Base-by-base conservation (phyloP, 306 rosid genomes). In the Begonia loranthoides region DNA sequence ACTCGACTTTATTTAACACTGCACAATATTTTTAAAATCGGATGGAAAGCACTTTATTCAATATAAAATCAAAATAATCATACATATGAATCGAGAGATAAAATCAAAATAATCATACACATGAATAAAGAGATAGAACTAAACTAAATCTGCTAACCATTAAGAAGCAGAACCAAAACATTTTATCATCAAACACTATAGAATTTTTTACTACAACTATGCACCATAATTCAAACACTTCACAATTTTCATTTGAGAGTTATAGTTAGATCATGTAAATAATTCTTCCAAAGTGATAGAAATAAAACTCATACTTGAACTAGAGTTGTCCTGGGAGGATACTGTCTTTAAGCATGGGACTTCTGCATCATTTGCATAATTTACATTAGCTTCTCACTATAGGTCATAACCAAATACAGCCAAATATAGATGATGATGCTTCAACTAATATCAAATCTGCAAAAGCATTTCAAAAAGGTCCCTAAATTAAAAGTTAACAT, bases 301-400 rank as follows among this genome's bases (percentile, higher is more conserved):
- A 13, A 21, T 17, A 57, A 50, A 22, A 12, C 5, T 13, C 6
- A 41, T 15, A 70, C 45, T 49, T 76, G 66, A 79, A 88, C 96
- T 49, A 63, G 76, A 41, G 54, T 69, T 63, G 41, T 24, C 69
- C 54, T 3, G 33, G 0, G 58, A 48, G 33, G 58, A 17, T 3
- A 51, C 60, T 5, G 68, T 79, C 61, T 66, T 65, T 63, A 58
- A 71, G 60, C 89, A 81, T 15, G 82, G 79, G 52, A 64, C 55
- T 60, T 88, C 89, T 88, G 89, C 77, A 69, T 45, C 43, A 61
- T 17, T 55, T 47, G 70, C 16, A 43, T 6, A 61, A 28, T 28
- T 12, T 11, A 68, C 15, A 34, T 10, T 19, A 45, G 58, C 45
- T 28, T 28, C 36, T 28, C 36, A 28, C 9, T 2, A 28, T 28